Conservation (phyloP, 176 grass and related monocot species). For the Lolium perenne region DNA sequence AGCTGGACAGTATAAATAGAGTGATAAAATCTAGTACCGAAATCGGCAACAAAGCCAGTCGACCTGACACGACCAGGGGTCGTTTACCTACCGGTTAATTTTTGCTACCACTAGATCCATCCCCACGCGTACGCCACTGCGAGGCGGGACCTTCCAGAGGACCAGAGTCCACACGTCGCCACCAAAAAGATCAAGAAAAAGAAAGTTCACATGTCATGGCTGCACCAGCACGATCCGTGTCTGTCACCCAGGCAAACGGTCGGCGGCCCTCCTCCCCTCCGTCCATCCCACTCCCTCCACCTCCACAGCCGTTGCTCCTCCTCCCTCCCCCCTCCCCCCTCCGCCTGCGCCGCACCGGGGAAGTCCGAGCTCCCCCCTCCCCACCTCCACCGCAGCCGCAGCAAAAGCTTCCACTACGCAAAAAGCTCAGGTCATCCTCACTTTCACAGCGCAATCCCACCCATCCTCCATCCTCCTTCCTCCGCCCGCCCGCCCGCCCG, state of each 20-base stretch:
- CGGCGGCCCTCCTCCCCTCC: neutral
- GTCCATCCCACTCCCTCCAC: neutral
- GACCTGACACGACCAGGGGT: too few relatives aligned
- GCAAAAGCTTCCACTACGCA: conserved; percentile 18
- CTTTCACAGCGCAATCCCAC: neutral
- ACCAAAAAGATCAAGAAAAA: neutral
- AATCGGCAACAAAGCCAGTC: too few relatives aligned
- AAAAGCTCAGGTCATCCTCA: conserved; percentile 6
- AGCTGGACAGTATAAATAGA: too few relatives aligned
- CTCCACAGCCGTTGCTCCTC: neutral
- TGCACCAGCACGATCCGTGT: neutral
- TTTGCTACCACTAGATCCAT: neutral
- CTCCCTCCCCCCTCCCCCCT: neutral
- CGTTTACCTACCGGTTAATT: neutral
- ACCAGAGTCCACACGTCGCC: conserved; percentile 10
- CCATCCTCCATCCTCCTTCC: neutral
- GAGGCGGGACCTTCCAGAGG: neutral
- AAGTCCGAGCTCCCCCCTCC: neutral
- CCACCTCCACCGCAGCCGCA: neutral
- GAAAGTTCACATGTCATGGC: neutral
- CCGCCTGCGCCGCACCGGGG: neutral
- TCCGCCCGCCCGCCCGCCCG: neutral
- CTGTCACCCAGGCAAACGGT: conserved; percentile 10
- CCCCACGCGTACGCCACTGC: neutral
- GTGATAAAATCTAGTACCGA: too few relatives aligned